Percentiles rank a stretch among this genome's conserved stretches.
These are phyloP conservation scores for Volvariella surrecta DNA, from an alignment of 1,284 basidiomycete genomes.

Conservation along the genomic window DNA sequence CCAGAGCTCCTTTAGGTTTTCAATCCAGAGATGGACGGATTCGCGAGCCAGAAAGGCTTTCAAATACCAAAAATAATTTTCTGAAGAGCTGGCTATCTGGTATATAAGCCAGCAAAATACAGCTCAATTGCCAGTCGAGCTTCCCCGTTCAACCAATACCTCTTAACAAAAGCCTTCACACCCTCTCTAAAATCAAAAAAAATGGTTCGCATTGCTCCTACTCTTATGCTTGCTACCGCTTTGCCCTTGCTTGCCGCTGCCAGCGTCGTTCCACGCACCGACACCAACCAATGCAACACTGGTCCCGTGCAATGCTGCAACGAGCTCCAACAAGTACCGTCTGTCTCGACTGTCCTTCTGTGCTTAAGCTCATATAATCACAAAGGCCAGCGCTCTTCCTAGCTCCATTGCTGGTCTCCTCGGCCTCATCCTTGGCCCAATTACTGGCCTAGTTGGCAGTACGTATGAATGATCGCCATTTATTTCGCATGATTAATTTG, in stretches of 20 bases:
- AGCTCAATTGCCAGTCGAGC: slow-evolving; percentile 3
- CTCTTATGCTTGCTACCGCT: slow-evolving; percentile 9
- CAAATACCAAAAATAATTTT: too few species aligned
- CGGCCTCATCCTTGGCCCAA: slow-evolving; percentile 10
- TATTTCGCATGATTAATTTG: not conserved
- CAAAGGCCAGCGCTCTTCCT: slow-evolving; percentile 8
- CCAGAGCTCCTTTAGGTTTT: too few species aligned
- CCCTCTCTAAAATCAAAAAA: not conserved
- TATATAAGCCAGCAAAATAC: not conserved
- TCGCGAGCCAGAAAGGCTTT: too few species aligned
- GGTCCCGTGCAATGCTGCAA: slow-evolving; percentile 16
- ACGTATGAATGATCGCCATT: slow-evolving; percentile 1
- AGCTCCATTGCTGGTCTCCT: slow-evolving; percentile 10
- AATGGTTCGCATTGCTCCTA: slow-evolving; percentile 4
- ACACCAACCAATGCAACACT: slow-evolving; percentile 14
- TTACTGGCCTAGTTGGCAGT: slow-evolving; percentile 14
- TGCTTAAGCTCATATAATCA: not conserved
- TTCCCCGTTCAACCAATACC: not conserved
- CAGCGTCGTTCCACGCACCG: slow-evolving; percentile 12
- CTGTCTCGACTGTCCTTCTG: not conserved
- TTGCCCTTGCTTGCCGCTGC: slow-evolving; percentile 14
- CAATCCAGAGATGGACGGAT: too few species aligned
- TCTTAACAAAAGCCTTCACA: too few species aligned
- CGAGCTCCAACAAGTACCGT: slow-evolving; percentile 10
- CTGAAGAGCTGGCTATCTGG: too few species aligned